Evolutionary conservation across 139 green algal genomes (phyloP), one percentile per base, ranked within the genome.

Genomic region (Chlamydomonas applanata): DNA sequence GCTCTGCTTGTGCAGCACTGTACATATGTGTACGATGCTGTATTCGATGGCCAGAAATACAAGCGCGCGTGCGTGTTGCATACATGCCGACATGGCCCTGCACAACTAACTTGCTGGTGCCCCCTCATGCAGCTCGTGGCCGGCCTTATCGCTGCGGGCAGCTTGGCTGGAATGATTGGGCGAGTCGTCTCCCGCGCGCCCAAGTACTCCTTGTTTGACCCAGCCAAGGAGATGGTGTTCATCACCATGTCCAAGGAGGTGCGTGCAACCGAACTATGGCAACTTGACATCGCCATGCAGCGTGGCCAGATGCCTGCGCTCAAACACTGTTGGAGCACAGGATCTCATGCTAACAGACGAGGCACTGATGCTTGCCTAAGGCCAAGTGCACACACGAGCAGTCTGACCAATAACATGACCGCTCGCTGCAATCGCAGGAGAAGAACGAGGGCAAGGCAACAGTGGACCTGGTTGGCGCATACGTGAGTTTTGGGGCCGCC

Each of bases 221-320:
- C 90, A 14, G 88, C 89, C 45, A 94, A 96, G 79, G 92, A 97
- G 79, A 97, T 97, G 92, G 91, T 93, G 65, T 95, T 93, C 88
- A 95, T 95, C 53, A 82, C 88, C 62, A 88, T 91, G 79, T 72
- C 73, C 72, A 83, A 88, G 35, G 87, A 94, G 56, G 56, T 63
- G 40, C 32, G 66, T 49, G 40, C 40, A 11, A 7, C 7, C 40
- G 7, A 11, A 11, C 7, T 49, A 11, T 49, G 7, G 19, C 29
- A 71, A 36, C 34, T 77, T n/a, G 65, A 72, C 72, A 78, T 72
- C 44, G 66, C 60, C 17, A 72, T 78, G 72, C 45, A 63, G 27
- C 53, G 32, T 49, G 40, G 7, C 7, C 40, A 49, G 7, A 19
- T 49, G 40, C 7, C 40, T 49, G 40, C 7, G 40, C 40, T 49